These are phyloP conservation scores for Ceratocystis lukuohia DNA, from an alignment of 2,329 filamentous ascomycete genomes.

Conservation along the genomic window DNA sequence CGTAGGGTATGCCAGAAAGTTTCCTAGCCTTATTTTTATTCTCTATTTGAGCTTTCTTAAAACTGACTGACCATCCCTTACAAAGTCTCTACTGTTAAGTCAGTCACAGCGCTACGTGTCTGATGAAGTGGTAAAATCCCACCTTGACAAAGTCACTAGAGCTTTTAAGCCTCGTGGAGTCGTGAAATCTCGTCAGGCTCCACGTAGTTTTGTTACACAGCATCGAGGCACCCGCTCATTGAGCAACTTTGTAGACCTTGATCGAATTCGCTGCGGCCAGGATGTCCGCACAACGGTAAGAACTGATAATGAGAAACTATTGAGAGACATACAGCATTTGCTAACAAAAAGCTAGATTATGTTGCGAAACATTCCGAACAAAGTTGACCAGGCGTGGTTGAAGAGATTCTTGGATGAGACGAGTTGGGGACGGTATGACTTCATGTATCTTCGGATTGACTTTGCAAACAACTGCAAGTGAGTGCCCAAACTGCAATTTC, in stretches of 20 bases:
- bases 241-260: slow-evolving; percentile 36
- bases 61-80: background rate
- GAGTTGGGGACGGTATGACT: slow-evolving; percentile 76
- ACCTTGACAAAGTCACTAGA: background rate
- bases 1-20: background rate
- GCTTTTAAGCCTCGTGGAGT: slow-evolving; percentile 2
- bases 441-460: slow-evolving; percentile 87
- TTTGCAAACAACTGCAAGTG: slow-evolving; percentile 75
- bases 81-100: background rate
- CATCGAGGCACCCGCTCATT: slow-evolving; percentile 24
- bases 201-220: background rate
- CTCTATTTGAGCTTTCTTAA: too few species aligned
- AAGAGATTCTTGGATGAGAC: slow-evolving; percentile 69
- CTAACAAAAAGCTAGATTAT: slow-evolving; percentile 53
- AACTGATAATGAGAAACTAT: slow-evolving; percentile 16
- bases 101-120: background rate
- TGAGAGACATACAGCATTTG: background rate
- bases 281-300: slow-evolving; percentile 65
- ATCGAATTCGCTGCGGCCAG: slow-evolving; percentile 29
- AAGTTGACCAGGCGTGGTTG: slow-evolving; percentile 63
- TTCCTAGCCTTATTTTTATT: background rate
- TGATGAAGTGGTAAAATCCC: slow-evolving; percentile 2
- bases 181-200: background rate
- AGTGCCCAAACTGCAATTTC: slow-evolving; percentile 26
- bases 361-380: slow-evolving; percentile 89